Base-by-base conservation (phyloP, 345 rosid genomes). In the Luvunga scandens region DNA sequence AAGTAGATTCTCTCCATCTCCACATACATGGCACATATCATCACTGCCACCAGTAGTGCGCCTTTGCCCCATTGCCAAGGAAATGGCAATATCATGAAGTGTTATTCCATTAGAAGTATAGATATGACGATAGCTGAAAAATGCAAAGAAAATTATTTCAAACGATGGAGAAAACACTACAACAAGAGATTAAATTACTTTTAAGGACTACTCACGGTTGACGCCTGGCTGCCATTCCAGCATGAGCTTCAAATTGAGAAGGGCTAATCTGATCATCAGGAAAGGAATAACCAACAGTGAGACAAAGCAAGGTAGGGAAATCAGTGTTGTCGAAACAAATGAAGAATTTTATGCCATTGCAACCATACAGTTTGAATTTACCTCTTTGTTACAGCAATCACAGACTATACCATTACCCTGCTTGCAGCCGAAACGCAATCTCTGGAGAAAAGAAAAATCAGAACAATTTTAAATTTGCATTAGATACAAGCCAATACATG, bases 171-270 rank as follows among this genome's bases (percentile, higher is more conserved):
- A 34, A 45, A 72, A 61, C 39, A 72, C 42, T 55, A 69, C 33
- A 72, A 28, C 6, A 39, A 82, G 72, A 67, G n/a, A 79, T 61
- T 77, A 39, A 13, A 74, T 39, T 19, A 80, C 69, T 45, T 59
- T 19, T 45, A 45, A 61, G 33, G 60, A 77, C 34, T 68, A 89
- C 99, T 94, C 78, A 97, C 99, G 99, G 99, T 88, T 94, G 99
- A 78, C 98, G 92, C 83, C 98, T 94, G 72, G 87, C 97, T 81
- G 99, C 93, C 99, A 94, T 94, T 86, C 99, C 99, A 89, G 98
- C 98, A 89, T 97, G 99, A 28, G 99, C 90, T 87, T 97, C 99
- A 82, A 97, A 97, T 78, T 97, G 99, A 2, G 99, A 97, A 76
- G 99, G 99, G 77, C 99, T 97, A 70, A 97, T 84, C 99, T 97